Percentiles rank a stretch among this genome's conserved stretches.
phyloP scores from a whole-genome alignment of 371 early-diverging fungal genomes.

The Capniomyces stellatus region DNA sequence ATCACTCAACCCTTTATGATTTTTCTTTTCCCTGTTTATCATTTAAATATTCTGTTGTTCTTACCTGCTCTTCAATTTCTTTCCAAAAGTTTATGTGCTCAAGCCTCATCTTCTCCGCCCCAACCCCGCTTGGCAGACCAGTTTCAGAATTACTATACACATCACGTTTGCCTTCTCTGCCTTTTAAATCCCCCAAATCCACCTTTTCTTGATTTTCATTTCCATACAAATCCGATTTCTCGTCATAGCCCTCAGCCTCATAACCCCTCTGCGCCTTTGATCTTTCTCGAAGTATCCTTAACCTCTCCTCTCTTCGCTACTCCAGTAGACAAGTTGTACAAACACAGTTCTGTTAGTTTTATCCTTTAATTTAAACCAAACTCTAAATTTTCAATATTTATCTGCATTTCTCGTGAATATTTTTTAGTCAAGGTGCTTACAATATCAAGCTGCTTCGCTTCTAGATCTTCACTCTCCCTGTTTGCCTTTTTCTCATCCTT shows the following conservation, averaged over 20 bases:
- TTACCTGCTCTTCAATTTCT: slow-evolving; percentile 1
- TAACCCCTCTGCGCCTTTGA: too few species aligned
- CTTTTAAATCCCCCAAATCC: too few species aligned
- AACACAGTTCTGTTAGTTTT: too few species aligned
- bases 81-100: slow-evolving; percentile 3
- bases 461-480: neutral
- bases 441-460: neutral
- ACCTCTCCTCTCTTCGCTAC: neutral
- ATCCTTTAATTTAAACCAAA: too few species aligned
- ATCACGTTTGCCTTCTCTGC: too few species aligned
- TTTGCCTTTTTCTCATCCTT: neutral
- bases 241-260: too few species aligned
- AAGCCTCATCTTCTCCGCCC: too few species aligned
- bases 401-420: neutral
- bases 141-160: too few species aligned
- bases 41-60: neutral
- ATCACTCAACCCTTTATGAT: neutral
- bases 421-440: neutral
- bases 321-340: neutral
- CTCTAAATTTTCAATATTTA: neutral
- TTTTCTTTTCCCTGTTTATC: neutral
- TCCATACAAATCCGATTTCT: too few species aligned
- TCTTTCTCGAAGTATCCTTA: neutral
- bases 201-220: too few species aligned
- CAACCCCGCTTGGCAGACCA: too few species aligned